phyloP scores from a whole-genome alignment of 1,284 basidiomycete species.

The Lignosus rhinocerotis region DNA sequence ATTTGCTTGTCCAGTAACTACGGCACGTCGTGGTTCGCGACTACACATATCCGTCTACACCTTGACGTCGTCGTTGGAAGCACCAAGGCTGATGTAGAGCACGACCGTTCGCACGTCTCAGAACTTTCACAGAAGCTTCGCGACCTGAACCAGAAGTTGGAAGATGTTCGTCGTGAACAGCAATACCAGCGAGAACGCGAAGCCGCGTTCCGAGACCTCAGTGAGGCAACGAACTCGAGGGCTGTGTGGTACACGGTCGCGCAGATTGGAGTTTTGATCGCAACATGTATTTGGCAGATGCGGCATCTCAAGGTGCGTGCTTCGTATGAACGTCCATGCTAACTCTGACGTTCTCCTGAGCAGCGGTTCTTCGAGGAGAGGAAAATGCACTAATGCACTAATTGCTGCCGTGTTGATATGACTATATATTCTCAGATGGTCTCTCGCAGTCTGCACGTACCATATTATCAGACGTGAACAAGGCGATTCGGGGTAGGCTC shows the following conservation, averaged over 20 bases:
- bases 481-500: too few species aligned
- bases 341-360: neutral
- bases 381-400: slow-evolving; percentile 63
- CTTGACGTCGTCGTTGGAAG: slow-evolving; percentile 92
- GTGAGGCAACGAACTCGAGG: slow-evolving; percentile 84
- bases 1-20: slow-evolving; percentile 94
- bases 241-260: slow-evolving; percentile 93
- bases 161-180: slow-evolving; percentile 93
- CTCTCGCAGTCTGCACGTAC: too few species aligned
- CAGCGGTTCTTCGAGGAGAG: slow-evolving; percentile 90
- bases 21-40: slow-evolving; percentile 72
- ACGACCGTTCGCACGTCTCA: slow-evolving; percentile 85
- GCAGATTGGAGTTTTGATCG: slow-evolving; percentile 85
- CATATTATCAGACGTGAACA: too few species aligned
- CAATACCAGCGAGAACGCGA: slow-evolving; percentile 98
- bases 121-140: slow-evolving; percentile 86
- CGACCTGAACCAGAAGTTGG: slow-evolving; percentile 90
- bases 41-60: slow-evolving; percentile 91
- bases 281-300: slow-evolving; percentile 91
- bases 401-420: slow-evolving; percentile 11
- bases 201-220: slow-evolving; percentile 86
- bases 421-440: slow-evolving; percentile 21
- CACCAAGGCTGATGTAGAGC: slow-evolving; percentile 79
- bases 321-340: neutral
- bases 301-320: slow-evolving; percentile 81